phyloP scores from a whole-genome alignment of 495 filamentous ascomycete species.

The Xylaria telfairii region DNA sequence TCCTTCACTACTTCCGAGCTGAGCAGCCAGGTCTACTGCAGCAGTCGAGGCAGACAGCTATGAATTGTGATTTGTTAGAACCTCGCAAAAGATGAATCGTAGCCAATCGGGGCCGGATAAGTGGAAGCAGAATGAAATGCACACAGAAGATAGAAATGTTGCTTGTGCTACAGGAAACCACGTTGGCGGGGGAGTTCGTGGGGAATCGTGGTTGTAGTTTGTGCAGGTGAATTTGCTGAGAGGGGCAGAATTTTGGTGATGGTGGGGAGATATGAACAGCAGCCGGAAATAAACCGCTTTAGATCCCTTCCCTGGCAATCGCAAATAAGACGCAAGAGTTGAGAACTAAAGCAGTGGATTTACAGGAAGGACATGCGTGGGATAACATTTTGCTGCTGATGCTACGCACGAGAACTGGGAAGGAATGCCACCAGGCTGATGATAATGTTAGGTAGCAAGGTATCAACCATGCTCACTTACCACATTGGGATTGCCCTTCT shows the following conservation, averaged over 20 bases:
- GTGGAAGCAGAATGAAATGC: background rate
- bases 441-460: too few relatives aligned
- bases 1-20: conserved; percentile 67
- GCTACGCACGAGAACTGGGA: background rate
- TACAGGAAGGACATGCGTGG: background rate
- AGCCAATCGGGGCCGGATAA: background rate
- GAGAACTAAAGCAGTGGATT: background rate
- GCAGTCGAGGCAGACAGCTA: conserved; percentile 80
- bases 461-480: conserved; percentile 57
- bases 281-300: background rate
- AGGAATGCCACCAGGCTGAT: background rate
- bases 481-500: conserved; percentile 69
- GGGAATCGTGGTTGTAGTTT: background rate
- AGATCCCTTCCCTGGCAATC: background rate
- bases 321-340: background rate
- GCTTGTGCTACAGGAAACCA: background rate
- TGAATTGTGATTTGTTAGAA: conserved; percentile 27
- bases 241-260: background rate
- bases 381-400: background rate
- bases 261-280: background rate
- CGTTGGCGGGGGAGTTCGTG: background rate
- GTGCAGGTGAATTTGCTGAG: background rate
- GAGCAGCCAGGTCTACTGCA: conserved; percentile 79
- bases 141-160: background rate
- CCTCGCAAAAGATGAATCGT: background rate